These are phyloP conservation scores for Conoideocrella luteorostrata DNA, from an alignment of 2,329 filamentous ascomycete genomes.

Conservation along the genomic window DNA sequence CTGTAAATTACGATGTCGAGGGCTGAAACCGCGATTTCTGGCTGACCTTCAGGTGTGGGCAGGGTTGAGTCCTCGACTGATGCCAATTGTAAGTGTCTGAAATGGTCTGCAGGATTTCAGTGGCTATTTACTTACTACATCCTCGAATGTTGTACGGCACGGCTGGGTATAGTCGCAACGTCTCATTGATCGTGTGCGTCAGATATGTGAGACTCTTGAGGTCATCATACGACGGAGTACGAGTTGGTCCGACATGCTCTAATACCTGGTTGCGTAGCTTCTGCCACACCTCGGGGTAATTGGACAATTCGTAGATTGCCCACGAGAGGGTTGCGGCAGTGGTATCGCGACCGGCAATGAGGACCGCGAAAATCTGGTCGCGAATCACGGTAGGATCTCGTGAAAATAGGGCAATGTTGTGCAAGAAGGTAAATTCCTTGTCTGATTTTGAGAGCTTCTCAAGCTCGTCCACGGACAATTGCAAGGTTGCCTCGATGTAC, in stretches of 20 bases:
- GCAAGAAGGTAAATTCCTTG: constrained; percentile 74
- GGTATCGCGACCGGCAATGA: constrained; percentile 82
- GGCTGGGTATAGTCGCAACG: constrained; percentile 67
- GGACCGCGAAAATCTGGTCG: constrained; percentile 76
- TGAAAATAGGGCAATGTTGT: constrained; percentile 77
- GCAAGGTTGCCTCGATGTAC: constrained; percentile 69
- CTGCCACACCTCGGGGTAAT: constrained; percentile 58
- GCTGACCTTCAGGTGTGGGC: constrained; percentile 58
- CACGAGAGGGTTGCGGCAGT: constrained; percentile 78
- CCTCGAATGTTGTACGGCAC: constrained; percentile 71
- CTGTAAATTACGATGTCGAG: constrained; percentile 61
- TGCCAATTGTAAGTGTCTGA: too few relatives aligned
- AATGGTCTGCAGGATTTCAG: too few relatives aligned
- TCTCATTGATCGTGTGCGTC: constrained; percentile 66
- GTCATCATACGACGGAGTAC: constrained; percentile 65
- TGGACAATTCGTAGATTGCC: constrained; percentile 73
- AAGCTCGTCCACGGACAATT: constrained; percentile 63
- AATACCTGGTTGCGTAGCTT: constrained; percentile 70
- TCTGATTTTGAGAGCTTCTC: constrained; percentile 62
- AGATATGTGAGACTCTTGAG: constrained; percentile 85
- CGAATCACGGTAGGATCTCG: constrained; percentile 65
- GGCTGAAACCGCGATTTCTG: constrained; percentile 56
- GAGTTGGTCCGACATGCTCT: constrained; percentile 54
- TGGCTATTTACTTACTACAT: constrained; percentile 12
- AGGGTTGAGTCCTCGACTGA: constrained; percentile 67